Percentiles rank a stretch among this genome's conserved stretches.
Evolutionary conservation across 768 basidiomycete genomes (phyloP).

Genomic region (Phylloporus scabripes): DNA sequence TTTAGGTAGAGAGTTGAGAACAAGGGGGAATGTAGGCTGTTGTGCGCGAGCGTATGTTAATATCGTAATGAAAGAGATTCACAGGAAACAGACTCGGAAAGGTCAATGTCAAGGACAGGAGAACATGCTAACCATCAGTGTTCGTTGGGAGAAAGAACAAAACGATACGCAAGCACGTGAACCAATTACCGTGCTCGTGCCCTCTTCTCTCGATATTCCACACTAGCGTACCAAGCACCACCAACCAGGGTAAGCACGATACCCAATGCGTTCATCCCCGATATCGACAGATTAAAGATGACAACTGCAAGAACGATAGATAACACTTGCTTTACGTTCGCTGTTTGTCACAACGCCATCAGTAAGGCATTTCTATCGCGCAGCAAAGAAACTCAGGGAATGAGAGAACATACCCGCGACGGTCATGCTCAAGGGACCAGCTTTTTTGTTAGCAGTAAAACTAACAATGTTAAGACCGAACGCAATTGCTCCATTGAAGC

Average conservation of each 20-base stretch:
- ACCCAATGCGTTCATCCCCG: conserved; percentile 72
- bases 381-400: background rate
- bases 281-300: conserved; percentile 81
- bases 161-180: background rate
- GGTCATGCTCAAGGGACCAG: conserved; percentile 86
- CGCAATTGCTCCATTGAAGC: conserved; percentile 80
- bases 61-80: background rate
- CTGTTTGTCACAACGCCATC: conserved; percentile 34
- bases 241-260: conserved; percentile 81
- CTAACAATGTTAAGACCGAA: conserved; percentile 92
- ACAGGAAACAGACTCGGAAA: background rate
- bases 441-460: conserved; percentile 92
- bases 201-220: conserved; percentile 54
- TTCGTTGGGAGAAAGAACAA: background rate
- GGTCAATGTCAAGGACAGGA: background rate
- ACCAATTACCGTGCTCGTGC: conserved; percentile 14
- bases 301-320: conserved; percentile 80
- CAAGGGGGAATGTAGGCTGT: conserved; percentile 3
- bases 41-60: background rate
- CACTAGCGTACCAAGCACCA: conserved; percentile 73
- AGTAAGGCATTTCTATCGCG: conserved; percentile 1
- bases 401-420: conserved; percentile 61
- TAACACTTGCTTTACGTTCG: conserved; percentile 90
- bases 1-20: background rate
- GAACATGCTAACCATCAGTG: background rate